A percentile compares a stretch with the other conserved stretches of the same genome.
Evolutionary conservation across 768 basidiomycete genomes (phyloP).

Genomic region (Trametes meyenii): DNA sequence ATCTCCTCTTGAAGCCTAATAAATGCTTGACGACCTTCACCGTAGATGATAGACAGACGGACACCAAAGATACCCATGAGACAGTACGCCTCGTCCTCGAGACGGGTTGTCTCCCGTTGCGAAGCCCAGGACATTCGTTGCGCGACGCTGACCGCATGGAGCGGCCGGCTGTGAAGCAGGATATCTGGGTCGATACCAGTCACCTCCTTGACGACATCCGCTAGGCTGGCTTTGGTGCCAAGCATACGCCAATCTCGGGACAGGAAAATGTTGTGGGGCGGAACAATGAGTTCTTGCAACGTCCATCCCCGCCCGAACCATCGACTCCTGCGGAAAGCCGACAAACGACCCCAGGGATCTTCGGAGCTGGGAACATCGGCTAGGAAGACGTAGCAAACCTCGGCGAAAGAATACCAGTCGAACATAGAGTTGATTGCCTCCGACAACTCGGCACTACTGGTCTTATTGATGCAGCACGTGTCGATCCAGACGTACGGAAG

Average conservation of each 20-base stretch:
- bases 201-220: neutral
- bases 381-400: slow-evolving; percentile 1
- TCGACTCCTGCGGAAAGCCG: neutral
- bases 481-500: slow-evolving; percentile 6
- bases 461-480: slow-evolving; percentile 17
- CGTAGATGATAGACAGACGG: neutral
- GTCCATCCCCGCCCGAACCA: slow-evolving; percentile 3
- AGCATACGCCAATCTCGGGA: neutral
- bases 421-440: no score
- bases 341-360: neutral
- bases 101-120: neutral
- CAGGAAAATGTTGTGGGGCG: neutral
- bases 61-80: slow-evolving; percentile 3
- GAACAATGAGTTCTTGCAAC: slow-evolving; percentile 8
- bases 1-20: slow-evolving; percentile 1
- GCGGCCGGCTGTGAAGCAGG: neutral
- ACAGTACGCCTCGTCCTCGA: slow-evolving; percentile 6
- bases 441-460: no score
- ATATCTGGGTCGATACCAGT: neutral
- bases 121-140: slow-evolving; percentile 10
- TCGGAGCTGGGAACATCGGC: neutral
- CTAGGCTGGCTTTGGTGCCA: slow-evolving; percentile 1
- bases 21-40: slow-evolving; percentile 3
- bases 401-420: neutral
- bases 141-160: slow-evolving; percentile 4